These are phyloP conservation scores for Acer negundo DNA, from an alignment of 345 rosid genomes.

Conservation along the genomic window DNA sequence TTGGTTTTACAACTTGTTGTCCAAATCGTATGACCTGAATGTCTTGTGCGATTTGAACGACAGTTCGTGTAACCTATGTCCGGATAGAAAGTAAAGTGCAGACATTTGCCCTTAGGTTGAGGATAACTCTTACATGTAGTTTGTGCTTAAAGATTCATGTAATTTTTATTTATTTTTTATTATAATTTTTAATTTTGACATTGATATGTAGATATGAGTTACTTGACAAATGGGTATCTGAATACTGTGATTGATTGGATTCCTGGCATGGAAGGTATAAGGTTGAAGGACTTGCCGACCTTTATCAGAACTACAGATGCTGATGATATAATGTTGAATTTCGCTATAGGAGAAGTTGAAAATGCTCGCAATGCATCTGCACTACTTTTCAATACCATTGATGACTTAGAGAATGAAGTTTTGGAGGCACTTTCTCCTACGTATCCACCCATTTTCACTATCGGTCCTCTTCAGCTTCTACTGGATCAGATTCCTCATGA, in stretches of 20 bases:
- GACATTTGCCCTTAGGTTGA: too few species aligned
- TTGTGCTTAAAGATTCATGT: neutral
- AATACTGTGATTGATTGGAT: neutral
- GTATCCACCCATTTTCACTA: neutral
- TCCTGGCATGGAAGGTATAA: slow-evolving; percentile 16
- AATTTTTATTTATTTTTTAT: neutral
- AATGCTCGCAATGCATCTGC: slow-evolving; percentile 13
- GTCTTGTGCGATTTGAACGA: too few species aligned
- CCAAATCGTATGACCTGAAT: neutral
- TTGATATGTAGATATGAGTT: slow-evolving; percentile 9
- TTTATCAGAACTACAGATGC: slow-evolving; percentile 23
- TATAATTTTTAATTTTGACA: neutral
- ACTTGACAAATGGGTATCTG: neutral
- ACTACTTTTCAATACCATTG: slow-evolving; percentile 16
- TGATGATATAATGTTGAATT: slow-evolving; percentile 17
- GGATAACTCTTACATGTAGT: neutral
- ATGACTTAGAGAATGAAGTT: slow-evolving; percentile 14
- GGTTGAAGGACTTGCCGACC: slow-evolving; percentile 23
- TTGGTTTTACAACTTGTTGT: neutral
- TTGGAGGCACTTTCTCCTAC: slow-evolving; percentile 14
- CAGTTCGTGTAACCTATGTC: neutral
- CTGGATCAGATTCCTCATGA: neutral
- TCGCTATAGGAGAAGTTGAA: neutral
- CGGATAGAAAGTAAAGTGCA: too few species aligned
- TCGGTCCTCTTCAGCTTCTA: slow-evolving; percentile 20